Percentiles rank a stretch among this genome's conserved stretches.
These are phyloP conservation scores for Acacia concinna DNA, from an alignment of 331 rosid genomes.

Conservation along the genomic window DNA sequence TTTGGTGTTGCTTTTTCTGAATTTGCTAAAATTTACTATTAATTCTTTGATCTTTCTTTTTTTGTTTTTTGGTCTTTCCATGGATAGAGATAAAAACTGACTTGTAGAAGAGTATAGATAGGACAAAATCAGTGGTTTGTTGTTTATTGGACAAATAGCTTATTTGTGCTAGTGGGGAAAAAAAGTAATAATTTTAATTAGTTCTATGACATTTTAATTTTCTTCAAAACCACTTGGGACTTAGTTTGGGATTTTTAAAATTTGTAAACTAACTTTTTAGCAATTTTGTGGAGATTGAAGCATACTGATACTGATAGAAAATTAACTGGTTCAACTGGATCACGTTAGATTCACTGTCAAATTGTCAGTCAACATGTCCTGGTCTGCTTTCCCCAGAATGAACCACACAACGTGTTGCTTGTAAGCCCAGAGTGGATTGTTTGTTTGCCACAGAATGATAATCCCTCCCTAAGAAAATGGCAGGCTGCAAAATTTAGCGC, in stretches of 20 bases:
- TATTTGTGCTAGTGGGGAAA: not conserved
- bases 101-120: slow-evolving; percentile 1
- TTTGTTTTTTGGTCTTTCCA: not conserved
- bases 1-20: not conserved
- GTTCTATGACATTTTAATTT: not conserved
- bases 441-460: not conserved
- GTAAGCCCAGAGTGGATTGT: not conserved
- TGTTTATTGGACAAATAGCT: not conserved
- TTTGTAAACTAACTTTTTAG: not conserved
- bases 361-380: not conserved
- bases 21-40: not conserved
- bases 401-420: not conserved
- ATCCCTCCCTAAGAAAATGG: not conserved
- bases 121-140: slow-evolving; percentile 5
- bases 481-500: not conserved
- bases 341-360: not conserved
- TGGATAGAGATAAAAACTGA: not conserved
- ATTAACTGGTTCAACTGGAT: not conserved
- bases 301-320: not conserved
- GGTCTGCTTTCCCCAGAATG: not conserved
- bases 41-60: not conserved
- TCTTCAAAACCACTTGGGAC: not conserved
- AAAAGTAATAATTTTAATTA: not conserved
- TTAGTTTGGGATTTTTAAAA: not conserved
- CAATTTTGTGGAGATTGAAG: not conserved